Evolutionary conservation across 108 stramenopile genomes (phyloP).

Genomic region (Nitzschia sp.): DNA sequence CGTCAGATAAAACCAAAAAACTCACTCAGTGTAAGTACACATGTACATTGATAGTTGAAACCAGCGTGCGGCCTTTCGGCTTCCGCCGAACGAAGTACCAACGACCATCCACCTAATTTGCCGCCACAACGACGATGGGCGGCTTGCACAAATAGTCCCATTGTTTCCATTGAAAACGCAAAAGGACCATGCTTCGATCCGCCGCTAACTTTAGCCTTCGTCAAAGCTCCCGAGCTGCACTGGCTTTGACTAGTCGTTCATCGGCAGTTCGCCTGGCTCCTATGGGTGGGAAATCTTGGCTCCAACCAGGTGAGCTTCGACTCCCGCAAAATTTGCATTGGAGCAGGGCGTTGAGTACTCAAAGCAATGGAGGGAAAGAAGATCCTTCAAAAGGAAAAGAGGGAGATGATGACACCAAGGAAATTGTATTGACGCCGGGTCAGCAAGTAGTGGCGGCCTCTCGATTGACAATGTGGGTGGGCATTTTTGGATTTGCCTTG

Average conservation of each 20-base stretch:
- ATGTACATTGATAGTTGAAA: no score
- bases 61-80: no score
- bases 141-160: no score
- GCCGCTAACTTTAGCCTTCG: slow-evolving; percentile 9
- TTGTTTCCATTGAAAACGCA: background rate
- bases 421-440: slow-evolving; percentile 87
- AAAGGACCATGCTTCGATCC: slow-evolving; percentile 14
- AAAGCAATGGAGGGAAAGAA: slow-evolving; percentile 11
- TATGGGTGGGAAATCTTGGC: background rate
- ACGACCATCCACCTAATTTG: no score
- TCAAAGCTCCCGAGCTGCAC: background rate
- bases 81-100: no score
- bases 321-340: background rate
- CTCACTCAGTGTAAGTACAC: no score
- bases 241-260: background rate
- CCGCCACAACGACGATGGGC: no score
- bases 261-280: background rate
- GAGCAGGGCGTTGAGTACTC: slow-evolving; percentile 25
- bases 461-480: slow-evolving; percentile 79
- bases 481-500: slow-evolving; percentile 66
- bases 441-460: slow-evolving; percentile 86
- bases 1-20: no score
- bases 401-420: slow-evolving; percentile 40
- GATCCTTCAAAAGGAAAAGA: slow-evolving; percentile 21
- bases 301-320: background rate